Conservation (phyloP, 2,329 filamentous ascomycete species). For the Botrytis squamosa region DNA sequence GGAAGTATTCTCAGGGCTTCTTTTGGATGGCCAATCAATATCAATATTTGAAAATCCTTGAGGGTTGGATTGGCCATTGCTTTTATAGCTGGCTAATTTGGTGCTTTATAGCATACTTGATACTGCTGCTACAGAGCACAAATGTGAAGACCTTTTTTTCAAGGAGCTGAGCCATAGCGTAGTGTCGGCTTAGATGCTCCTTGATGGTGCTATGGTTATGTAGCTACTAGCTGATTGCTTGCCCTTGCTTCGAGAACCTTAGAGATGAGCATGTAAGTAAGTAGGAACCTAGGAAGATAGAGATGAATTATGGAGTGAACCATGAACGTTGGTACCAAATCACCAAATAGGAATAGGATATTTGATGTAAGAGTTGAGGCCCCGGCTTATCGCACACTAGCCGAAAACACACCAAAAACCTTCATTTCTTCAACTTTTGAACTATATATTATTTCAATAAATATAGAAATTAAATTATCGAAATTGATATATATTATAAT, state of each 20-base stretch:
- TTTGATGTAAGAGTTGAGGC: too few species aligned
- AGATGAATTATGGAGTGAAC: background rate
- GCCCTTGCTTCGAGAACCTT: background rate
- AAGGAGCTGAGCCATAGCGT: background rate
- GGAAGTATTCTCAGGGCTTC: background rate
- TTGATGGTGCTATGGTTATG: background rate
- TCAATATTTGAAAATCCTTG: slow-evolving; percentile 1
- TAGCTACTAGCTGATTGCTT: background rate
- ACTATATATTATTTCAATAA: too few species aligned
- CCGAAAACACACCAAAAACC: too few species aligned
- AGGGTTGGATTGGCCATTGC: background rate
- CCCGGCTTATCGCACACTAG: too few species aligned
- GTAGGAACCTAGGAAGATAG: background rate
- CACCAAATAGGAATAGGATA: background rate
- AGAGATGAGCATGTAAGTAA: background rate
- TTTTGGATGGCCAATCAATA: slow-evolving; percentile 1
- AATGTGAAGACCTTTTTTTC: background rate
- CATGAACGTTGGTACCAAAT: background rate
- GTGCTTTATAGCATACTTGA: background rate
- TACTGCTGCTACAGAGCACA: background rate
- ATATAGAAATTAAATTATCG: too few species aligned
- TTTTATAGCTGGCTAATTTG: background rate
- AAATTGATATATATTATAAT: too few species aligned
- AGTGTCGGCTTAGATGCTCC: background rate
- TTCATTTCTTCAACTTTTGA: too few species aligned